phyloP scores from a whole-genome alignment of 2,329 filamentous ascomycete genomes.

The Mycosphaerelloides madeirae region DNA sequence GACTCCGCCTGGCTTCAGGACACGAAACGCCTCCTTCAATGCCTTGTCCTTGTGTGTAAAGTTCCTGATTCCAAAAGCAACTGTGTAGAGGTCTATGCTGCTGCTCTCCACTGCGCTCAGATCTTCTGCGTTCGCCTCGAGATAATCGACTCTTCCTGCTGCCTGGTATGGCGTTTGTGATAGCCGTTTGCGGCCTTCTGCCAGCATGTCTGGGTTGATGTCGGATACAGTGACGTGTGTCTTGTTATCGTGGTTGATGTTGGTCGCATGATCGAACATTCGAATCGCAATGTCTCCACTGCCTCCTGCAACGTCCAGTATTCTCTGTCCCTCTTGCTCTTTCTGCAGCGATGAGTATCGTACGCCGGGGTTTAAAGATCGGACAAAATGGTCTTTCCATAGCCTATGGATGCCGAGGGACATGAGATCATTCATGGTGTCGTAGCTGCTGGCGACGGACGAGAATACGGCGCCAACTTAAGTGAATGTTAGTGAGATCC shows the following conservation, averaged over 20 bases:
- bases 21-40: conserved; percentile 75
- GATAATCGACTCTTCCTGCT: conserved; percentile 58
- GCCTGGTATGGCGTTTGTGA: conserved; percentile 56
- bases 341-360: conserved; percentile 40
- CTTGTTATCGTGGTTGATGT: conserved; percentile 71
- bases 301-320: conserved; percentile 94
- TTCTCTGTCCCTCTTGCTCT: conserved; percentile 54
- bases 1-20: conserved; percentile 88
- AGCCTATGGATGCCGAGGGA: conserved; percentile 93
- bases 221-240: conserved; percentile 87
- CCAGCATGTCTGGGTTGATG: conserved; percentile 94
- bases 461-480: conserved; percentile 85
- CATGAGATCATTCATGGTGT: conserved; percentile 99
- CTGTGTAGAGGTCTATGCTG: conserved; percentile 91
- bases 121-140: conserved; percentile 85
- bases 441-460: conserved; percentile 89
- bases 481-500: neutral
- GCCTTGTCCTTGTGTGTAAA: conserved; percentile 88
- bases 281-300: conserved; percentile 98
- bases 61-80: conserved; percentile 95
- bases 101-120: conserved; percentile 61
- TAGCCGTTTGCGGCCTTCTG: conserved; percentile 77
- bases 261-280: conserved; percentile 81
- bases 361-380: conserved; percentile 76
- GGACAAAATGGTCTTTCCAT: conserved; percentile 97